A percentile compares a stretch with the other conserved stretches of the same genome.
Conservation (phyloP, 202 grass and related monocot genomes). For the Bolboschoenoplectus hybrid region DNA sequence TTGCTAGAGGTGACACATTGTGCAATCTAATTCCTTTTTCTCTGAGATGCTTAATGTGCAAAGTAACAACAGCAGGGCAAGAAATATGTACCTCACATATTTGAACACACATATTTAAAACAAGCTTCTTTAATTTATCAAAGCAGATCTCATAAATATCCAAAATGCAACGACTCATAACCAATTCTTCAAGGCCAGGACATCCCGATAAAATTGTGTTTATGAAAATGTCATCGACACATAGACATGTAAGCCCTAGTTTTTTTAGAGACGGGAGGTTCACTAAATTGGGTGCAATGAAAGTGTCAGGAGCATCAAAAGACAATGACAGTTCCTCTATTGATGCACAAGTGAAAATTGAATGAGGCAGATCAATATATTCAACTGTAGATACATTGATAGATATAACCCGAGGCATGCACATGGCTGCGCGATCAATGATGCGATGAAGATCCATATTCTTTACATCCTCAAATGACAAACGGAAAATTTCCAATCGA, state of each 20-base stretch:
- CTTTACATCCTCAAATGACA: background rate
- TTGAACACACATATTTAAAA: conserved; percentile 22
- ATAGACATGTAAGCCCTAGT: background rate
- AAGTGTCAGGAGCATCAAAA: conserved; percentile 20
- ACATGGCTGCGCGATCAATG: background rate
- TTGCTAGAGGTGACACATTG: background rate
- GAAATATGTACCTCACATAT: background rate
- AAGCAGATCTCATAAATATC: conserved; percentile 8
- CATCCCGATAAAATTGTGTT: background rate
- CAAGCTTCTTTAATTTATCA: conserved; percentile 6
- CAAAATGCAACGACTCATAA: conserved; percentile 15
- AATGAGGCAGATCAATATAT: background rate
- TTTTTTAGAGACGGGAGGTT: conserved; percentile 14
- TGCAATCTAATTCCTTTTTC: conserved; percentile 2
- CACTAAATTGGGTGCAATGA: background rate
- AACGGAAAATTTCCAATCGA: background rate
- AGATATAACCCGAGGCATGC: background rate
- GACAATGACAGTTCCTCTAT: background rate
- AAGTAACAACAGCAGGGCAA: conserved; percentile 6
- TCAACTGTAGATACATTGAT: background rate
- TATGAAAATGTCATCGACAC: background rate
- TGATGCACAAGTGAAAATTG: conserved; percentile 5
- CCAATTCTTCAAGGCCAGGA: background rate
- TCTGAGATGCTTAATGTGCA: conserved; percentile 9
- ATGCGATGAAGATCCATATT: background rate